Conservation (phyloP, 2,329 filamentous ascomycete genomes). For the Diplodia mutila region DNA sequence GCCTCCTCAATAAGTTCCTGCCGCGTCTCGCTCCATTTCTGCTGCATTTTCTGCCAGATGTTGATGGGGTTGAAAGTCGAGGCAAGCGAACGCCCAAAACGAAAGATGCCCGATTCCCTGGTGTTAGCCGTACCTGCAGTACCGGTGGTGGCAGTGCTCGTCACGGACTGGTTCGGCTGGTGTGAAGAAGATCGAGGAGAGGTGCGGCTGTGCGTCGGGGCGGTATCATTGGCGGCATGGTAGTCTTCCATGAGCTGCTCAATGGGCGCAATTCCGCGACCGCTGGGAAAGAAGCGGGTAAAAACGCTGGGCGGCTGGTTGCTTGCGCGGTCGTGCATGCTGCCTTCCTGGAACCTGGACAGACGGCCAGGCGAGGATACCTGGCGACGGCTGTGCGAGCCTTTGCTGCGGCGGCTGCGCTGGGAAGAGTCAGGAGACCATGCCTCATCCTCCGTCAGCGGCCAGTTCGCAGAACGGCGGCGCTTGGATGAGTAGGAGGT, state of each 20-base stretch:
- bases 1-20: constrained; percentile 26
- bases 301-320: constrained; percentile 71
- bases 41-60: constrained; percentile 27
- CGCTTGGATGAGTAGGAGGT: constrained; percentile 28
- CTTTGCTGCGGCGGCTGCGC: constrained; percentile 16
- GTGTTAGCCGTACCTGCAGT: constrained; percentile 3
- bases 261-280: constrained; percentile 34
- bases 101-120: constrained; percentile 26
- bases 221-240: constrained; percentile 8
- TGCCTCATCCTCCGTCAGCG: constrained; percentile 22
- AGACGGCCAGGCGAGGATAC: constrained; percentile 49
- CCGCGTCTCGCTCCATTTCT: constrained; percentile 23
- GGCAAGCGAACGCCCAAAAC: constrained; percentile 27
- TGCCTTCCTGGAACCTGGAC: constrained; percentile 76
- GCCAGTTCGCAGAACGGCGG: constrained; percentile 28
- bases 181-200: constrained; percentile 7
- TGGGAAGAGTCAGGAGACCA: constrained; percentile 11
- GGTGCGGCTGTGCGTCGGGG: background rate
- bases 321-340: constrained; percentile 81
- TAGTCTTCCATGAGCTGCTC: constrained; percentile 47
- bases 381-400: constrained; percentile 19
- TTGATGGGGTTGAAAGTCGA: constrained; percentile 27
- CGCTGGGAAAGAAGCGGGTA: constrained; percentile 49
- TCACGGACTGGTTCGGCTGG: constrained; percentile 21
- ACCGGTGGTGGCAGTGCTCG: constrained; percentile 6